Base-by-base conservation (phyloP, 768 basidiomycete genomes). In the Rhodotorula diobovata region DNA sequence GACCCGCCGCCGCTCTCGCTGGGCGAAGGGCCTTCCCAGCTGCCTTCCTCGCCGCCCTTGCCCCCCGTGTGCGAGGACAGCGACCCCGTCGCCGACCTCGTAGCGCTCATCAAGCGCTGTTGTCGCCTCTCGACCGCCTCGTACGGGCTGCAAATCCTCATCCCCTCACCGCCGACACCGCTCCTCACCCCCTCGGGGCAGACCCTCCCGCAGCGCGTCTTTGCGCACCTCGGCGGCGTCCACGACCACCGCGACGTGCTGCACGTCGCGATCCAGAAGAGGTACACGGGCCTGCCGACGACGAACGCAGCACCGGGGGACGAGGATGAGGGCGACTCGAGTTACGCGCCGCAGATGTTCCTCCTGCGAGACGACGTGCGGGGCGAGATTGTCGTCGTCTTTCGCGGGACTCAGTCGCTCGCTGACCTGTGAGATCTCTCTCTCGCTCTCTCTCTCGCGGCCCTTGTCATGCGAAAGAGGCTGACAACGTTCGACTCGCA, bases 351-450 rank as follows among this genome's bases (percentile, higher is more conserved):
- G 32, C 63, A 64, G 28, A 61, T 74, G 37, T 74, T 71, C 61
- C 32, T 74, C 20, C 56, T 74, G 7, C 53, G 69, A 2, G 73
- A 74, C 66, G 69, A 74, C 35, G 20, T 30, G n/a, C 30, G 56
- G 12, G 63, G 59, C 16, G 69, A 71, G 45, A 37, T 71, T 21
- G 56, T 74, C 15, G 58, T 59, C 60, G 73, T 74, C 14, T 59
- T 74, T 20, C 37, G 73, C 9, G 73, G 73, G 2, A 74, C 73
- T 15, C 73, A 74, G 45, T 58, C 63, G 16, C 67, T 74, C 18
- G 73, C 73, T 12, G 73, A 74, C 18, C 57, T 74, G 67, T 72
- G 43, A 18, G 66, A n/a, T n/a, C n/a, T n/a, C n/a, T n/a, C n/a
- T n/a, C n/a, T 63, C 28, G 2, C 11, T 15, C 12, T 16, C 46